A percentile compares a stretch with the other conserved stretches of the same genome.
Evolutionary conservation across 495 filamentous ascomycete genomes (phyloP).

Genomic region (Cercophora scortea): DNA sequence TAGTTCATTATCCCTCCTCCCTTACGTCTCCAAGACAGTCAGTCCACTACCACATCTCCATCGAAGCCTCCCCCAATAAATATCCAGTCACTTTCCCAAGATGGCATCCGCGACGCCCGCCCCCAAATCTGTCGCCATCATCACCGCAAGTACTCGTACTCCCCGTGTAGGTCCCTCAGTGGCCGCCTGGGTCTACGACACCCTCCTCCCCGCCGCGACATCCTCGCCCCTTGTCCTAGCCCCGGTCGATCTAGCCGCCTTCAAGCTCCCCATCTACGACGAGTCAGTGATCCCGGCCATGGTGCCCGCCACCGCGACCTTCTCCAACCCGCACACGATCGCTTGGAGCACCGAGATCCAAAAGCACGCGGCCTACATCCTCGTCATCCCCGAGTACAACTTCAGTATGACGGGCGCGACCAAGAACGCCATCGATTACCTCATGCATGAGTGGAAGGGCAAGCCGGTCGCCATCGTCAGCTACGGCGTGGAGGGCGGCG

Average conservation of each 20-base stretch:
- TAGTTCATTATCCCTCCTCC: too few relatives aligned
- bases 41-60: neutral
- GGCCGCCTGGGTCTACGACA: slow-evolving; percentile 23
- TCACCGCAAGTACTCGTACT: slow-evolving; percentile 30
- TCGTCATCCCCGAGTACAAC: slow-evolving; percentile 46
- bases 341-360: slow-evolving; percentile 44
- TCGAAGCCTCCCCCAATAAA: too few relatives aligned
- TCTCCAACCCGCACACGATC: slow-evolving; percentile 38
- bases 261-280: slow-evolving; percentile 51
- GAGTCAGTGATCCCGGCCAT: slow-evolving; percentile 43
- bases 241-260: slow-evolving; percentile 41
- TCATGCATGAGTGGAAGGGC: slow-evolving; percentile 51
- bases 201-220: slow-evolving; percentile 13
- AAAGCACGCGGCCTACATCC: slow-evolving; percentile 45
- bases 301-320: slow-evolving; percentile 34
- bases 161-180: slow-evolving; percentile 28
- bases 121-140: slow-evolving; percentile 30
- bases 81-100: neutral
- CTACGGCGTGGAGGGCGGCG: slow-evolving; percentile 47
- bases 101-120: neutral
- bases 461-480: slow-evolving; percentile 50
- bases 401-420: slow-evolving; percentile 40
- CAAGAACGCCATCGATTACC: slow-evolving; percentile 59
- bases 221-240: slow-evolving; percentile 16
- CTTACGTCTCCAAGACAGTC: neutral